Conservation (phyloP, 768 basidiomycete species). For the Termitomyces sp. region DNA sequence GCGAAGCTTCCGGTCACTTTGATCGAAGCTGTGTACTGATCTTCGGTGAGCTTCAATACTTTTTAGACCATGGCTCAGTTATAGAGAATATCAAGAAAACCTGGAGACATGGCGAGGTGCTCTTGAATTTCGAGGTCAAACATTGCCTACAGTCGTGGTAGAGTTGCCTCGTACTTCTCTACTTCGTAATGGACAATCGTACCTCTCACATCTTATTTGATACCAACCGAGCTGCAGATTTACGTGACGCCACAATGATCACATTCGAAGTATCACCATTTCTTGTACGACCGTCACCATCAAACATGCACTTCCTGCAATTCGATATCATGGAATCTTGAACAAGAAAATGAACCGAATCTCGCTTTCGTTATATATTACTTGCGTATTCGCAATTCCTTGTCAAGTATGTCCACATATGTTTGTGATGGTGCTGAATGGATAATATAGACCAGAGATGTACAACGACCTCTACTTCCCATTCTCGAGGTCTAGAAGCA, state of each 20-base stretch:
- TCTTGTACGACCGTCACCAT: too few relatives aligned
- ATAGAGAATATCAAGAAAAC: not conserved
- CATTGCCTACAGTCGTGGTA: not conserved
- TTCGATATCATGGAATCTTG: too few relatives aligned
- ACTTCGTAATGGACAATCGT: too few relatives aligned
- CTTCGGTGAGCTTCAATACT: not conserved
- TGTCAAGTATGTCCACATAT: too few relatives aligned
- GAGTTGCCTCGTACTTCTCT: not conserved
- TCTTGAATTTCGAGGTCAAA: not conserved
- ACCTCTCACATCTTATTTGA: too few relatives aligned
- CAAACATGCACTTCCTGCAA: too few relatives aligned
- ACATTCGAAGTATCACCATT: too few relatives aligned
- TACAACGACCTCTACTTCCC: not conserved
- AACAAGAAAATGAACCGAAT: too few relatives aligned
- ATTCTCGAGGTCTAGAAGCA: not conserved
- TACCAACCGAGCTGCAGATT: too few relatives aligned
- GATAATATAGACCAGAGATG: not conserved
- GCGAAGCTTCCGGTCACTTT: not conserved
- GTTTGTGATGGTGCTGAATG: not conserved
- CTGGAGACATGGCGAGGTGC: not conserved
- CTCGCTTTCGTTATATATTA: too few relatives aligned
- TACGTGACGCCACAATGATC: too few relatives aligned
- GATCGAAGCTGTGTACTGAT: not conserved
- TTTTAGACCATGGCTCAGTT: not conserved
- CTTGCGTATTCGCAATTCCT: too few relatives aligned